Evolutionary conservation across 2,329 filamentous ascomycete species (phyloP), one percentile per base, ranked within the genome.

Genomic region (Aspergillus terreus): DNA sequence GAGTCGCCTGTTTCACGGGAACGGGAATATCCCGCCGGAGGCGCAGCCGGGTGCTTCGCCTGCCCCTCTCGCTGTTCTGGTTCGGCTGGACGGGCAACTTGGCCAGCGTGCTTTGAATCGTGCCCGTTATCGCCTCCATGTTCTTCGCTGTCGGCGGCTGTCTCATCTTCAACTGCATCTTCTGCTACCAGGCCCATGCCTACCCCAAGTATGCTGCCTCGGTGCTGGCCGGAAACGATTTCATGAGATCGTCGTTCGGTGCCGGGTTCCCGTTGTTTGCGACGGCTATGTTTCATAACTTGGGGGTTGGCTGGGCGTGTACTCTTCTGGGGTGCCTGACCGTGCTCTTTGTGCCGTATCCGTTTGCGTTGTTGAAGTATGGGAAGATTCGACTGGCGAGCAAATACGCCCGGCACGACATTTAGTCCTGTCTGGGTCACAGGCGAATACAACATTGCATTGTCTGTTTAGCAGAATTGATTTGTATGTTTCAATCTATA

Each of bases 161-260:
- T 56, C 71, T 81, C 30, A 87, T 87, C 49, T 88, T 88, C 71
- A 86, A 87, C 79, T 82, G 83, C 2, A 86, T 84, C 6, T 86
- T 88, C 59, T 83, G 88, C 67, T 89, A 88, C 71, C 86, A 87
- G 78, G 81, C 87, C 32, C 83, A 82, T 57, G 84, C 85, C 4
- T 88, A 88, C 61, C 86, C 86, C 0, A 80, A 81, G 0, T 88
- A 87, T 66, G 81, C 85, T 1, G 85, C 86, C 2, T 87, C 84
- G 0, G 86, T 86, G 0, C 87, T 86, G 0, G 86, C 86, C 33
- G 86, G 86, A 11, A 89, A 90, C 58, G 86, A 86, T 14, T 88
- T 85, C 72, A 78, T 85, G 15, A 78, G 86, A 52, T 85, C 88
- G 59, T 84, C 87, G 0, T 63, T 67, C 40, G 63, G 61, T 6